Evolutionary conservation across 768 basidiomycete genomes (phyloP), one percentile per base, ranked within the genome.

Genomic region (Amanita phalloides): DNA sequence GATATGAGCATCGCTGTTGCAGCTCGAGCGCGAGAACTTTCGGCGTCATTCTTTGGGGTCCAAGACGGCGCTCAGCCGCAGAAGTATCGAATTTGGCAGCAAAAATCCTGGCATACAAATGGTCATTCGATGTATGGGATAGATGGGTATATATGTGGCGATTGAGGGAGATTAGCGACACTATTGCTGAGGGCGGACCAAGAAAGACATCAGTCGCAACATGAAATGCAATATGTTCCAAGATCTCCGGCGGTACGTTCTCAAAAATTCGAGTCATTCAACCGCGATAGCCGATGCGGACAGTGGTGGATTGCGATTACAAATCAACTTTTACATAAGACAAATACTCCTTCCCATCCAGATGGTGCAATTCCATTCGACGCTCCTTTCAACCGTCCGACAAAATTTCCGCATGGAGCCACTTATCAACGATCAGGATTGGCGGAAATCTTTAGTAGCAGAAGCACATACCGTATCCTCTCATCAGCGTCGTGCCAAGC

Each of bases 181-280:
- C 49, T 28, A 90, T 66, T 32, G 69, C 70, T 1, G 76, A 68
- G 13, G 84, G 85, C 6, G 86, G 84, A 14, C 86, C 84, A 38
- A 81, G 67, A 46, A 75, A 66, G 28, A 51, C 57, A 4, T 73
- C 60, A 3, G 79, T 79, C 6, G 75, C 79, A 37, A 78, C 66
- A 57, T 79, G 81, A 61, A 76, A 82, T 1, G 86, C 86, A 58
- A 94, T 82, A 47, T 81, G 80, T 61, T 91, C 84, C 42, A 93
- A 73, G 36, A 92, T 74, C 65, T 92, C 90, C 54, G 77, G 77
- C 11, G 90, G 90, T 41, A 92, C 66, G 5, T 67, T 66, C 49
- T 71, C 67, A 51, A 88, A 64, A 8, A 62, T 65, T 21, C n/a
- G 20, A 60, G 35, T 39, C 55, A 28, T 33, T 32, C 10, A 11